Conservation (phyloP, 106 monocot species). For the Dendrobium huoshanense region DNA sequence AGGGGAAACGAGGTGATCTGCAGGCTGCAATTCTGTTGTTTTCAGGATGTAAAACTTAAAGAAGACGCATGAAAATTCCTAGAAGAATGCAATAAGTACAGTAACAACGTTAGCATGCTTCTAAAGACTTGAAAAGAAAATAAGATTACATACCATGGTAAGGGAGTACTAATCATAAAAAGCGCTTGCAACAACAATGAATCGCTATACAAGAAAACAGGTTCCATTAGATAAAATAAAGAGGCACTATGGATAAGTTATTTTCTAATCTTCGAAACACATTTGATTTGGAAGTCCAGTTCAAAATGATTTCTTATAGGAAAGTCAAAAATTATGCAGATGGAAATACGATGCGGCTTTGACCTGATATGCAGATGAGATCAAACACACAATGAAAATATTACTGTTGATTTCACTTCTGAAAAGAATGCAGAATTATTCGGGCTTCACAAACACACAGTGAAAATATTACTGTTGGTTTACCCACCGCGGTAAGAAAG, state of each 20-base stretch:
- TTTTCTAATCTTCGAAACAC: neutral
- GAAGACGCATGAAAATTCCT: neutral
- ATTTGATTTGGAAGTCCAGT: neutral
- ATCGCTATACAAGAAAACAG: neutral
- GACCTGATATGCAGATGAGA: neutral
- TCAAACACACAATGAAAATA: neutral
- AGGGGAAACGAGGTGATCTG: neutral
- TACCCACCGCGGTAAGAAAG: neutral
- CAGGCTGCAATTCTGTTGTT: neutral
- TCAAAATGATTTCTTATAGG: neutral
- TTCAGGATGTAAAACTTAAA: neutral
- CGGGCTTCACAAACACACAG: neutral
- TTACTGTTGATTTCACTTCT: neutral
- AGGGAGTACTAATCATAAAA: neutral
- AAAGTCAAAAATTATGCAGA: neutral
- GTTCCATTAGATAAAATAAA: neutral
- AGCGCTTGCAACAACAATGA: neutral
- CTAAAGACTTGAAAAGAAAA: neutral
- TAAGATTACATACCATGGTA: neutral
- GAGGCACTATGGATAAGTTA: no score
- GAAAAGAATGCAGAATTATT: neutral
- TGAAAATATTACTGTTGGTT: neutral
- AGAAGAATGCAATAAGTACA: neutral
- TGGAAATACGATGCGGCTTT: neutral
- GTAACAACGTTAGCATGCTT: neutral